A percentile compares a stretch with the other conserved stretches of the same genome.
These are phyloP conservation scores for Cryptosporidium viatorum DNA, from an alignment of 169 alveolate genomes.

Conservation along the genomic window DNA sequence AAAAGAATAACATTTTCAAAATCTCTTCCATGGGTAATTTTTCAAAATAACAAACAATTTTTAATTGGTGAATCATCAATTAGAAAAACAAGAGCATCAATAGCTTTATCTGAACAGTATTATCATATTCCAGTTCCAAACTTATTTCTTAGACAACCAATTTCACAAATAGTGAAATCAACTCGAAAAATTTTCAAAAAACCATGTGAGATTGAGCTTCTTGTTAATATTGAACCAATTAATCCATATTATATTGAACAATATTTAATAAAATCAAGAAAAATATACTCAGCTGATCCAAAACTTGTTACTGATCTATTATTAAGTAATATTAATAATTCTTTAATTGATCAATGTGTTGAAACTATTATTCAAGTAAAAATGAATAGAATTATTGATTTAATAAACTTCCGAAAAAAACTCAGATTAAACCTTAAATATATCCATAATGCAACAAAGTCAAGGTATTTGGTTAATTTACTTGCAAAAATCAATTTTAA, in stretches of 20 bases:
- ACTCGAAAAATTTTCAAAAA: constrained; percentile 5
- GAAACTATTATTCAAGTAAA: constrained; percentile 19
- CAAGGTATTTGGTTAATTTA: constrained; percentile 64
- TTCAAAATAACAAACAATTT: constrained; percentile 34
- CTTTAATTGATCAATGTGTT: constrained; percentile 43
- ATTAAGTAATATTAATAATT: constrained; percentile 15
- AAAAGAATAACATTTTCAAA: constrained; percentile 34
- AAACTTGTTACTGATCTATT: constrained; percentile 51
- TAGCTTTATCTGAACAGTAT: constrained; percentile 64
- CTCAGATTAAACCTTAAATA: constrained; percentile 40
- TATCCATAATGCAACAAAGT: constrained; percentile 73
- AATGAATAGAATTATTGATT: constrained; percentile 41
- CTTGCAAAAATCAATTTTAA: constrained; percentile 67
- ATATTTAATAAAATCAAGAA: constrained; percentile 43
- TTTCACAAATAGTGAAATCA: constrained; percentile 27
- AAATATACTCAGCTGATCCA: constrained; percentile 35
- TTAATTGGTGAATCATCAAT: constrained; percentile 44
- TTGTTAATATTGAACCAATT: constrained; percentile 43
- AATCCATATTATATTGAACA: constrained; percentile 48
- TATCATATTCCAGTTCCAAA: constrained; percentile 60
- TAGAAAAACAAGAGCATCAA: constrained; percentile 60
- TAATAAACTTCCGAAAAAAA: constrained; percentile 17
- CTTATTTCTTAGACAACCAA: constrained; percentile 30
- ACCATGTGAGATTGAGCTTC: constrained; percentile 66
- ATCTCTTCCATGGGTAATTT: constrained; percentile 54